phyloP scores from a whole-genome alignment of 345 rosid species.

The Ceriops zippeliana region DNA sequence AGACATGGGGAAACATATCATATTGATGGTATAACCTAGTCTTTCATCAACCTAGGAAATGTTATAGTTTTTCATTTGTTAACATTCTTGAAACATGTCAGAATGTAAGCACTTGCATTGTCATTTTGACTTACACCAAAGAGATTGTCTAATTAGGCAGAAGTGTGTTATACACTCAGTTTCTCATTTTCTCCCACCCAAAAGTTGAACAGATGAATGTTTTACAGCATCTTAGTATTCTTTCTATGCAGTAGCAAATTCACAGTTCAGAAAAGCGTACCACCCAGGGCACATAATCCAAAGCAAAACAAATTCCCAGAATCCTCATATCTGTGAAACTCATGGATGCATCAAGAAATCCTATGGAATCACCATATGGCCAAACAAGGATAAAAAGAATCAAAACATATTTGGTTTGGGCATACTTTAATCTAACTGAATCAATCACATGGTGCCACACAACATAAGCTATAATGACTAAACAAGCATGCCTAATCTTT shows the following conservation, averaged over 20 bases:
- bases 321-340: background rate
- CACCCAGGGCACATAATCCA: background rate
- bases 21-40: background rate
- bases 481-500: slow-evolving; percentile 1
- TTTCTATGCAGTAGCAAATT: background rate
- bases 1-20: background rate
- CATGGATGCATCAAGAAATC: background rate
- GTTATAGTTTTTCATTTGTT: background rate
- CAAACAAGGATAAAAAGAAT: background rate
- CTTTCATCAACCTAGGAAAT: background rate
- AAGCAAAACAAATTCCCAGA: background rate
- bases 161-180: too few relatives aligned
- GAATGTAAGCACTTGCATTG: too few relatives aligned
- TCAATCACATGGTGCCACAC: background rate
- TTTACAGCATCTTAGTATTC: background rate
- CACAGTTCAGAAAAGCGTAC: background rate
- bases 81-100: background rate
- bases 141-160: too few relatives aligned
- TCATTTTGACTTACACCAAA: too few relatives aligned
- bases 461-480: slow-evolving; percentile 8
- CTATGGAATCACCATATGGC: background rate
- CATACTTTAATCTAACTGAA: background rate
- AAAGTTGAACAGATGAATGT: too few relatives aligned
- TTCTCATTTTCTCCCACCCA: too few relatives aligned
- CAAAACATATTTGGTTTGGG: background rate